Percentiles rank a stretch among this genome's conserved stretches.
phyloP scores from a whole-genome alignment of 2,329 filamentous ascomycete genomes.

The Fusarium guadeloupense region DNA sequence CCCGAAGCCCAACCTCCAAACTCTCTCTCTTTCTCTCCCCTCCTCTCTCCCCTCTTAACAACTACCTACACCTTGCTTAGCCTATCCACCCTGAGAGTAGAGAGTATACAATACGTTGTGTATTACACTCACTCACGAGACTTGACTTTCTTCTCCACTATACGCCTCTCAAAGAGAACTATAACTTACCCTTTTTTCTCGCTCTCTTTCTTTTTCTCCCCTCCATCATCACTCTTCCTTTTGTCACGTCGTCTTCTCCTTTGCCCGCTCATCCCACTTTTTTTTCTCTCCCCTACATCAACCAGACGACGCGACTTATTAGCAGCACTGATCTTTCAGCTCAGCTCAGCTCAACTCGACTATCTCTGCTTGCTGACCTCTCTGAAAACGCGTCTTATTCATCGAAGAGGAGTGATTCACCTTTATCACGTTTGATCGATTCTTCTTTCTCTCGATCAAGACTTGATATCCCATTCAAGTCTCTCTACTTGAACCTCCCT shows the following conservation, averaged over 20 bases:
- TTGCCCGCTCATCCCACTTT: slow-evolving; percentile 34
- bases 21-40: slow-evolving; percentile 6
- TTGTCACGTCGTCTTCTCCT: slow-evolving; percentile 12
- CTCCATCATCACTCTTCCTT: slow-evolving; percentile 17
- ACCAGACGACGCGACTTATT: slow-evolving; percentile 25
- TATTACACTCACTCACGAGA: slow-evolving; percentile 35
- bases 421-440: background rate
- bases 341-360: slow-evolving; percentile 1
- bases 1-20: background rate
- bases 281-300: slow-evolving; percentile 13
- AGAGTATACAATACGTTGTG: slow-evolving; percentile 3
- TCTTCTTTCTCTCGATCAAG: slow-evolving; percentile 1
- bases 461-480: background rate
- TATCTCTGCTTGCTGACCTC: slow-evolving; percentile 2
- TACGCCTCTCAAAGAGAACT: slow-evolving; percentile 10
- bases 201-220: slow-evolving; percentile 9
- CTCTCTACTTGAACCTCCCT: background rate
- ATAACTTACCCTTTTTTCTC: slow-evolving; percentile 15
- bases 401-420: slow-evolving; percentile 14
- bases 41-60: slow-evolving; percentile 7
- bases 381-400: slow-evolving; percentile 7
- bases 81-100: background rate
- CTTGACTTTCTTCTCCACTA: slow-evolving; percentile 31
- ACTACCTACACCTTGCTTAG: slow-evolving; percentile 1
- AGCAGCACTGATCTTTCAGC: background rate